Evolutionary conservation across 2,329 filamentous ascomycete genomes (phyloP), one percentile per base, ranked within the genome.

Genomic region (Arthrinium puccinioides): DNA sequence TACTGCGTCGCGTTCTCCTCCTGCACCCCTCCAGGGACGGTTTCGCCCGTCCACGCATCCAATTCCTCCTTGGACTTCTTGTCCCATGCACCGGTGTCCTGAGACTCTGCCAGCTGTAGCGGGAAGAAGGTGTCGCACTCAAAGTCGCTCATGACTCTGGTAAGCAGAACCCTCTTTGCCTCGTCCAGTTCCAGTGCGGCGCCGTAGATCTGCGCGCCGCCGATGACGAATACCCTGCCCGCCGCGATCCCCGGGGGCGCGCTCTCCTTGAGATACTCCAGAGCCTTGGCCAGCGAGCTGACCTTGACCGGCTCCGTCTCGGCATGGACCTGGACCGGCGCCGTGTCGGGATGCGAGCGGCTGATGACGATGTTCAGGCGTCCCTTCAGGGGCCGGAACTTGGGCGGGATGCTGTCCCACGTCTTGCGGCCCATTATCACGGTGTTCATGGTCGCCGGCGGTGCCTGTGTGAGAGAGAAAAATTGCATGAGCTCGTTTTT

Each of bases 351-450:
- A 38, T 66, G 59, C 11, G 68, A 67, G 32, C 82, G 70, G 43
- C 79, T 84, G 48, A 98, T 69, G 46, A 97, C 76, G 27, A 96
- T 76, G 60, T 95, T 97, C 35, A 88, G 67, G 9, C 92, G 72
- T 44, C 79, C 83, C 43, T 78, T 81, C 23, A 98, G 70, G 14
- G 92, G 92, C 3, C 88, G 74, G 57, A 92, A 88, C 36, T 70
- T 74, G 6, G 69, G 55, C 3, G 92, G 90, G 42, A 98, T 90
- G 46, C 81, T 87, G 36, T 94, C 87, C 82, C 90, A 98, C 0
- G 92, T 98, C 63, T 94, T 96, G 54, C 92, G 84, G 42, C 92
- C 92, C 92, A 98, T 98, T 49, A 98, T 83, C 36, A 97, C 86
- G 14, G 86, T 84, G 59, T 89, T 90, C 47, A 65, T 40, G 28